Percentiles rank a stretch among this genome's conserved stretches.
Evolutionary conservation across 768 basidiomycete genomes (phyloP).

Genomic region (Amanita molliuscula): DNA sequence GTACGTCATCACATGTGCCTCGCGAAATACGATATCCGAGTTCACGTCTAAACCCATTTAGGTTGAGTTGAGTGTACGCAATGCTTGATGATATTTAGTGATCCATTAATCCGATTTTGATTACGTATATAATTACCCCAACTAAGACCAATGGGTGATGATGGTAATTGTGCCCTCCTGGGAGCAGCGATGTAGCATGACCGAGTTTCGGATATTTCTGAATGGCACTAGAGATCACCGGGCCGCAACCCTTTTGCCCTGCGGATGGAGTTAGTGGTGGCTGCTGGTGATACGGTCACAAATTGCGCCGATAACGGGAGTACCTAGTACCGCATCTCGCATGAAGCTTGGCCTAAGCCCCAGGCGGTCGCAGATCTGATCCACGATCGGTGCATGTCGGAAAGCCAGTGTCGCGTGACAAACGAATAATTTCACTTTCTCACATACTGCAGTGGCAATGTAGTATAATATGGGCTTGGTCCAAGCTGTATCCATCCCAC

Average conservation of each 20-base stretch:
- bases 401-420: slow-evolving; percentile 24
- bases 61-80: not conserved
- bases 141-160: not conserved
- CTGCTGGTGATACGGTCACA: not conserved
- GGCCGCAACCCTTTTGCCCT: not conserved
- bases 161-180: not conserved
- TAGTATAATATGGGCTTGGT: slow-evolving; percentile 18
- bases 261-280: not conserved
- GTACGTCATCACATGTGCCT: slow-evolving; percentile 1
- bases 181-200: not conserved
- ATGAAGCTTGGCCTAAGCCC: slow-evolving; percentile 15
- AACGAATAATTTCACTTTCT: slow-evolving; percentile 11
- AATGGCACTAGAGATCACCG: not conserved
- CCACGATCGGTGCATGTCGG: slow-evolving; percentile 8
- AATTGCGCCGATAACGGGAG: not conserved
- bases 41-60: not conserved
- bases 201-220: slow-evolving; percentile 1
- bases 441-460: slow-evolving; percentile 13
- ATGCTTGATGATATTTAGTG: not conserved
- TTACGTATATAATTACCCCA: not conserved
- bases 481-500: slow-evolving; percentile 11
- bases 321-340: not conserved
- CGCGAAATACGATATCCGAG: not conserved
- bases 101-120: not conserved
- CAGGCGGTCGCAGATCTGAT: slow-evolving; percentile 14